Base-by-base conservation (phyloP, 306 rosid species). In the Sicyos baderoa region DNA sequence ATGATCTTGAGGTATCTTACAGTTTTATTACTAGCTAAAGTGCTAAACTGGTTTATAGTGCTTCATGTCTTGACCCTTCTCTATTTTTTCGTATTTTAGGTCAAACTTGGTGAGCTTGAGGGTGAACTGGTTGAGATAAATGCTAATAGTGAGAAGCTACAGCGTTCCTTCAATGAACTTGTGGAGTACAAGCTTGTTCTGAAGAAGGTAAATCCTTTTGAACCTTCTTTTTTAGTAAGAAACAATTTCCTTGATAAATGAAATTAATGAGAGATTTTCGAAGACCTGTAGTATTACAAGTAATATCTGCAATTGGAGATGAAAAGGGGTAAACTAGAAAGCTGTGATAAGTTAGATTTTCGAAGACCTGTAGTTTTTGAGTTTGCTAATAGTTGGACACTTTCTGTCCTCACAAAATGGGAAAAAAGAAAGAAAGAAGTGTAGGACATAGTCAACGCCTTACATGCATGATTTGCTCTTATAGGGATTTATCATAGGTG, bases 131-230 rank as follows among this genome's bases (percentile, higher is more conserved):
- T 70, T 76, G 99, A 90, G 83, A 86, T 90, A 77, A 94, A 94
- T 79, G 89, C 92, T 9, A 94, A 94, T 84, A 82, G 91, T 68
- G 99, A 88, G 52, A 94, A 94, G 87, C 77, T 94, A 84, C 97
- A 85, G 32, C 91, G 99, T 19, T 78, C 99, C 17, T 81, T 85
- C 75, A 94, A 84, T 77, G 99, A 94, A 77, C 96, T 88, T 52
- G 80, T 76, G 71, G 99, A 94, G 79, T 94, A 86, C 76, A 90
- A 88, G 84, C 95, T 94, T 66, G 90, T 94, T 76, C 68, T 90
- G 82, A 90, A 84, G 76, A 94, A 90, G 96, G 99, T 94, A 75
- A 74, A 77, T 58, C 68, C 75, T 77, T 76, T 73, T n/a, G 56
- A 16, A 35, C 42, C 42, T 35, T 35, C 6, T 35, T 35, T 35